Evolutionary conservation across 1,139 yeast species (phyloP).

Genomic region (Hansenula anomala): DNA sequence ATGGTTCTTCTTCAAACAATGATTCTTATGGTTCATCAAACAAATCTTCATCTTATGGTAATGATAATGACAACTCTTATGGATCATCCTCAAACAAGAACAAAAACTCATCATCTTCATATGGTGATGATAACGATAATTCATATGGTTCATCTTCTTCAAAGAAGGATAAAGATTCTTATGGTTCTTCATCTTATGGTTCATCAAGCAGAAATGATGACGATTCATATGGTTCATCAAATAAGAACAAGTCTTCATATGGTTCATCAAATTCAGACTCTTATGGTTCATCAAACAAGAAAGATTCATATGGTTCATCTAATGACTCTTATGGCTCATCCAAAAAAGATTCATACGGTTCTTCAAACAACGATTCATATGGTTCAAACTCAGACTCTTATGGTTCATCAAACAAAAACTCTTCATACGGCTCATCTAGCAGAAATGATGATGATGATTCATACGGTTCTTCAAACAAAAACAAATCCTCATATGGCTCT

Average conservation of each 20-base stretch:
- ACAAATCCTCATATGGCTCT: no score
- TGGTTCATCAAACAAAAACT: slow-evolving; percentile 7
- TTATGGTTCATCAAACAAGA: slow-evolving; percentile 5
- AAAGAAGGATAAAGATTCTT: not conserved
- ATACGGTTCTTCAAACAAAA: no score
- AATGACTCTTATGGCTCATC: slow-evolving; percentile 17
- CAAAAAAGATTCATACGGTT: slow-evolving; percentile 13
- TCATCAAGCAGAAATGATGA: slow-evolving; percentile 9
- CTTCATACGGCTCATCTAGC: slow-evolving; percentile 16
- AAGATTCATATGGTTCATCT: slow-evolving; percentile 13
- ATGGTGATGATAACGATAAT: not conserved
- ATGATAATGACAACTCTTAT: no score
- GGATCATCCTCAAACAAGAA: no score
- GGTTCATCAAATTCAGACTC: slow-evolving; percentile 7
- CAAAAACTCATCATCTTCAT: no score
- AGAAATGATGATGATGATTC: slow-evolving; percentile 8
- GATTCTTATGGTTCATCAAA: no score
- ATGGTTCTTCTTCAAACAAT: no score
- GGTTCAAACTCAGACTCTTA: slow-evolving; percentile 14
- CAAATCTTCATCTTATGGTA: no score
- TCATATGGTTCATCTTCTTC: slow-evolving; percentile 22
- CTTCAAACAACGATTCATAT: slow-evolving; percentile 17
- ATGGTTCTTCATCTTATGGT: slow-evolving; percentile 20
- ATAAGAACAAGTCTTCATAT: slow-evolving; percentile 4
- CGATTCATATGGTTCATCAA: not conserved